Conservation (phyloP, 441 rosid genomes). For the Syzygium malaccense region DNA sequence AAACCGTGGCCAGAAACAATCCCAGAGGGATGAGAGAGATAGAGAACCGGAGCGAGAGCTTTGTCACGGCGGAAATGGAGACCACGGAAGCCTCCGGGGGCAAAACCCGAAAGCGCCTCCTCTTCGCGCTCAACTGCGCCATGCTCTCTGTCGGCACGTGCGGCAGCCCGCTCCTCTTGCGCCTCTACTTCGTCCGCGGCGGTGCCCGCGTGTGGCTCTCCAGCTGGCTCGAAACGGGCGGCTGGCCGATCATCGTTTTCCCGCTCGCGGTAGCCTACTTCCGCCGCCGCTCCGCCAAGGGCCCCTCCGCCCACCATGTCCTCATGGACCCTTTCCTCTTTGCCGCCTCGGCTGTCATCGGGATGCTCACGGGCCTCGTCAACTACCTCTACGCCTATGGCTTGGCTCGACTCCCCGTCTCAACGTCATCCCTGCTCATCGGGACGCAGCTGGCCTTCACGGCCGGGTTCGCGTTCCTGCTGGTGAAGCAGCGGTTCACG, state of each 20-base stretch:
- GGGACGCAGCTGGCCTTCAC: conserved; percentile 43
- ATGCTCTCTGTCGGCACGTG: conserved; percentile 19
- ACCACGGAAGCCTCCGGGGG: background rate
- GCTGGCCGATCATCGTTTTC: background rate
- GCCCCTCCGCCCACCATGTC: background rate
- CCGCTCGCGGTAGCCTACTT: background rate
- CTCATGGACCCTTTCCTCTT: conserved; percentile 3
- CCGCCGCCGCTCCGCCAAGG: background rate
- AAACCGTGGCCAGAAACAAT: background rate
- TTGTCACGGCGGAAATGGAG: background rate
- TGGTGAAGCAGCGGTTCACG: conserved; percentile 50
- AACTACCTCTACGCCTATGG: conserved; percentile 42
- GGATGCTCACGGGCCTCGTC: conserved; percentile 39
- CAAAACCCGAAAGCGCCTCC: background rate
- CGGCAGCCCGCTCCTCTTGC: conserved; percentile 45
- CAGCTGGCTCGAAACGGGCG: conserved; percentile 8
- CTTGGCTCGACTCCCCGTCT: conserved; percentile 35
- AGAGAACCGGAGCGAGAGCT: background rate
- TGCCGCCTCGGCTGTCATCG: conserved; percentile 18
- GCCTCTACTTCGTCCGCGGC: conserved; percentile 18
- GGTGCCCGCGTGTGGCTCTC: conserved; percentile 8
- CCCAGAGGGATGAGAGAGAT: background rate
- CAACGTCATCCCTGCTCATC: conserved; percentile 44
- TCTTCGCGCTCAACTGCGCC: background rate
- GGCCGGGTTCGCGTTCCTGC: conserved; percentile 36